Evolutionary conservation across 495 filamentous ascomycete genomes (phyloP).

Genomic region (Daldinia caldariorum): DNA sequence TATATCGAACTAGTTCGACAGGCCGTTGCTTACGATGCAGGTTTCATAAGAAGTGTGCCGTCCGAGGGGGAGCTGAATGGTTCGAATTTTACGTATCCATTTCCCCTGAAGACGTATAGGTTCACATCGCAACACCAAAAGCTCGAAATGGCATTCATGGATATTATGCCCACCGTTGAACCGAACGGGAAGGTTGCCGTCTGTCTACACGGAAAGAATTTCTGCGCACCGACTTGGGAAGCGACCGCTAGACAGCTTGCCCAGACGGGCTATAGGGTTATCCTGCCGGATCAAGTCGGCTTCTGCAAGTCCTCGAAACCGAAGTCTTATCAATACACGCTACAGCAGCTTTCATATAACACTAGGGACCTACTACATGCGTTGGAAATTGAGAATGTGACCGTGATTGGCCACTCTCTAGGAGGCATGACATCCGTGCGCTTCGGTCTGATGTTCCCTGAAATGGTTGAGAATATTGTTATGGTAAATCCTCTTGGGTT

Average conservation of each 20-base stretch:
- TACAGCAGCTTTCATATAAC: conserved; percentile 56
- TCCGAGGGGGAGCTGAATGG: conserved; percentile 51
- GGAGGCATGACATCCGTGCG: conserved; percentile 59
- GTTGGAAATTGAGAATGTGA: conserved; percentile 47
- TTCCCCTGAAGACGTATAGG: conserved; percentile 51
- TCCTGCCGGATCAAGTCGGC: conserved; percentile 58
- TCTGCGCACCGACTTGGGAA: conserved; percentile 57
- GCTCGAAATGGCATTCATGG: conserved; percentile 60
- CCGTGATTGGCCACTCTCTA: conserved; percentile 58
- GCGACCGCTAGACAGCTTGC: conserved; percentile 48
- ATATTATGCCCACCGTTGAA: conserved; percentile 46
- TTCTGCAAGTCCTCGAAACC: conserved; percentile 62
- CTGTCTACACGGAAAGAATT: conserved; percentile 60
- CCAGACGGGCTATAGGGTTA: conserved; percentile 54
- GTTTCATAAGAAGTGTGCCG: conserved; percentile 43
- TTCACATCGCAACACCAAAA: conserved; percentile 52
- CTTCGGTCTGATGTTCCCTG: conserved; percentile 57
- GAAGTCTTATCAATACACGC: conserved; percentile 53
- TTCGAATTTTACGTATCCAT: conserved; percentile 58
- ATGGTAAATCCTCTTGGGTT: conserved; percentile 56
- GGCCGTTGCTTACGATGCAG: conserved; percentile 27
- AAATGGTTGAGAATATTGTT: conserved; percentile 41
- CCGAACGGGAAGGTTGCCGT: conserved; percentile 48
- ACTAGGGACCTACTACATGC: conserved; percentile 49
- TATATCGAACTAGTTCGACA: conserved; percentile 11